phyloP scores from a whole-genome alignment of 352 stramenopile genomes.

The Peronospora farinosa region DNA sequence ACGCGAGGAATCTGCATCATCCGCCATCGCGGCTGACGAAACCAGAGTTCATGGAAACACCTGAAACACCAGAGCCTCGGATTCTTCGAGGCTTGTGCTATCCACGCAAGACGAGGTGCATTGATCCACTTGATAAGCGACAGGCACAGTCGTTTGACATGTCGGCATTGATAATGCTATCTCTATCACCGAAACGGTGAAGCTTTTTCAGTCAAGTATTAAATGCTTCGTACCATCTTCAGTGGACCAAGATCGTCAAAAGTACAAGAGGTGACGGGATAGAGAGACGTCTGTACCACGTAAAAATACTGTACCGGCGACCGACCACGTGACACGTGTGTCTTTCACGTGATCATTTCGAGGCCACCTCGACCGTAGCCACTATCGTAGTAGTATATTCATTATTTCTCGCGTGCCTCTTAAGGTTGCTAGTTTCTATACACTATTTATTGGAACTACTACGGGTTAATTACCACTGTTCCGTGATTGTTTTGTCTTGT shows the following conservation, averaged over 20 bases:
- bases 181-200: constrained; percentile 28
- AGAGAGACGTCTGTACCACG: neutral
- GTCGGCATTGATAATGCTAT: constrained; percentile 41
- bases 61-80: constrained; percentile 27
- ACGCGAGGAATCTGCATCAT: neutral
- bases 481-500: constrained; percentile 1
- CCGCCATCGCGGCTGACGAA: constrained; percentile 4
- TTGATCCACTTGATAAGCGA: constrained; percentile 35
- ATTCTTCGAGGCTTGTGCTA: constrained; percentile 27
- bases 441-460: constrained; percentile 29
- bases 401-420: constrained; percentile 15
- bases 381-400: constrained; percentile 10
- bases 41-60: constrained; percentile 6
- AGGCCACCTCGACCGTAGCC: neutral
- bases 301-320: neutral
- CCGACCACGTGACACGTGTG: no score
- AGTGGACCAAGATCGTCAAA: neutral
- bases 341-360: neutral
- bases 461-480: constrained; percentile 11
- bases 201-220: neutral
- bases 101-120: constrained; percentile 21
- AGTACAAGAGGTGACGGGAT: neutral
- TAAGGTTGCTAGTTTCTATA: constrained; percentile 17
- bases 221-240: neutral
- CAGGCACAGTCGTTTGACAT: constrained; percentile 37